Evolutionary conservation across 2,329 filamentous ascomycete species (phyloP), one percentile per base, ranked within the genome.

Genomic region (Fonsecaea pedrosoi): DNA sequence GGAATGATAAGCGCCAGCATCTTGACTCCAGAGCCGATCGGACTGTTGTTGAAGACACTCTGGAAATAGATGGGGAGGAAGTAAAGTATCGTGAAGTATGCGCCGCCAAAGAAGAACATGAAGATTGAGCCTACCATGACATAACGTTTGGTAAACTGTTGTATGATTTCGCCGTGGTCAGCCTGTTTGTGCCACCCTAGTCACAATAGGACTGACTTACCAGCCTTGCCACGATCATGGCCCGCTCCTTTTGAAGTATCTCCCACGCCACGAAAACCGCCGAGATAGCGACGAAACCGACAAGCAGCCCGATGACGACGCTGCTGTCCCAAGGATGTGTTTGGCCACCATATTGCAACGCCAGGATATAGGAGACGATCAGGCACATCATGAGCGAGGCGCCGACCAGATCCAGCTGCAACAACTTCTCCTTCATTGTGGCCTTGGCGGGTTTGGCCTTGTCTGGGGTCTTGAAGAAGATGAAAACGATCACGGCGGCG

Each of bases 61-160:
- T 85, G 82, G 74, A 85, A 84, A 70, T 82, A 84, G 38, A 84
- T 80, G 8, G 82, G 82, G 0, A 83, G 73, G 69, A 81, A 83
- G 73, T 82, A 83, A 9, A 83, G 69, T 1, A 78, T 59, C 13
- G 80, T 30, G 64, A 80, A 77, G 62, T 77, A 80, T 12, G 67
- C 25, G 25, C 25, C 25, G 1, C 25, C 25, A 25, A 25, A 25
- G 25, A 25, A 25, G 25, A 25, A 25, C 25, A 25, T 25, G 25
- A 25, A 25, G 25, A 25, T 25, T 25, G 25, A 25, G 25, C 25
- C 25, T 2, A 25, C 25, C 25, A 25, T 25, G 25, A 25, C 25
- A 25, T 25, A 25, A 25, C 25, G 25, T 2, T 25, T 25, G 25
- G 25, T 25, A 25, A 25, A 25, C 25, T 25, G 25, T 25, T 25